Base-by-base conservation (phyloP, 495 filamentous ascomycete species). In the Hyaloscypha hepaticicola region DNA sequence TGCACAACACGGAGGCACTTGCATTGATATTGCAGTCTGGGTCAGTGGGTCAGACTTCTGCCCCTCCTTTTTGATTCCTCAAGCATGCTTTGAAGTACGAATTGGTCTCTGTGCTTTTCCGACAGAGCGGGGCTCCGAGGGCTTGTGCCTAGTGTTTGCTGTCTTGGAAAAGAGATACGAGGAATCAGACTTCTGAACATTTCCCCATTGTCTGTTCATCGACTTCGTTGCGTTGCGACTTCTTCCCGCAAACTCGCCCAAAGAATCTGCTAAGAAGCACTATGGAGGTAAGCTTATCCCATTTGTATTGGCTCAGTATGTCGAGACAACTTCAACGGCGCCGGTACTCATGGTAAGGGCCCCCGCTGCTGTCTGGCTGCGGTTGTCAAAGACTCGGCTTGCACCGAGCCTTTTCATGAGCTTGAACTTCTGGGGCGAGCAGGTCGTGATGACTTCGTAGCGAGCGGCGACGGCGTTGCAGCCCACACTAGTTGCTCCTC, bases 361-460 rank as follows among this genome's bases (percentile, higher is more conserved):
- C 11, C 59, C 59, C 1, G 59, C 59, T 12, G 59, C 24, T 16
- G 24, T 52, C 5, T 27, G 24, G 27, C 21, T 29, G 11, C 34
- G 27, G 53, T 68, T 62, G 31, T 68, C 66, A 28, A 64, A 68
- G 31, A 41, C 51, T 24, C 65, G 49, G 8, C 22, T 7, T 0
- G 77, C 79, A 9, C 79, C 80, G 19, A 77, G 74, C 8, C 31
- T 64, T 63, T 70, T 75, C 19, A 79, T 70, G 34, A 69, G 72
- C 5, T 66, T 65, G 57, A 76, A 72, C 53, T 82, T 80, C 1
- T 62, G 62, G 1, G 64, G 48, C 8, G 70, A 72, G 9, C 72
- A 70, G 12, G 77, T 81, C 1, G 76, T 68, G 27, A 79, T 41
- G 22, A 83, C 77, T 26, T 73, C 66, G 27, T 72, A 65, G 3